Evolutionary conservation across 202 grass and related monocot species (phyloP), one percentile per base, ranked within the genome.

Genomic region (Musa balbisiana): DNA sequence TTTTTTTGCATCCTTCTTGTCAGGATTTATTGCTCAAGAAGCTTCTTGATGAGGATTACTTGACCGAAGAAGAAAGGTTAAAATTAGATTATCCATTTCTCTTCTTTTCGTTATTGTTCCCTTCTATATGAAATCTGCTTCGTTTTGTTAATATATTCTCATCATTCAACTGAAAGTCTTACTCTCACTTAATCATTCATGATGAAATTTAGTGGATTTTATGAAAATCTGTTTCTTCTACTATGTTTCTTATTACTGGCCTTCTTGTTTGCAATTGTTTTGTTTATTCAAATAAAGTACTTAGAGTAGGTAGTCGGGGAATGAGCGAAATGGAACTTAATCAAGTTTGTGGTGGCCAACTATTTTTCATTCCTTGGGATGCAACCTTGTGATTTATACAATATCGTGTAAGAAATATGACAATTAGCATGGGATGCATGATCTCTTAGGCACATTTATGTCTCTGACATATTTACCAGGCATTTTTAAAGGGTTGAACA

Each of bases 41-140:
- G 74, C 90, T 97, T 84, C 81, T 93, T 33, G 85, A 84, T 76
- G 93, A 97, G 53, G 84, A 97, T 72, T 97, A 91, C 83, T 73
- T 97, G 72, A 89, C 84, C 53, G 69, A 91, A 60, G 94, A 97
- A 89, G 94, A 97, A 97, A 97, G 94, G 94, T 92, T 71, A 82
- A 74, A 5, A 49, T 43, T 8, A 75, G 49, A 69, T 29, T 16
- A 71, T 79, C 73, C 24, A 81, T 71, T 52, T 51, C 8, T 51
- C 64, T 24, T 78, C 22, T 1, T 55, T 59, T 16, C 33, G 10
- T 56, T 76, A 16, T 12, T 56, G 33, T 43, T 43, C 33, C 33
- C 33, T 6, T 43, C 4, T 43, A 43, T 43, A 43, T 43, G 33
- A 43, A 43, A 43, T 43, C 4, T 43, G 33, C 33, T 43, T 43